Conservation (phyloP, 1,284 basidiomycete genomes). For the Grifola frondosa region DNA sequence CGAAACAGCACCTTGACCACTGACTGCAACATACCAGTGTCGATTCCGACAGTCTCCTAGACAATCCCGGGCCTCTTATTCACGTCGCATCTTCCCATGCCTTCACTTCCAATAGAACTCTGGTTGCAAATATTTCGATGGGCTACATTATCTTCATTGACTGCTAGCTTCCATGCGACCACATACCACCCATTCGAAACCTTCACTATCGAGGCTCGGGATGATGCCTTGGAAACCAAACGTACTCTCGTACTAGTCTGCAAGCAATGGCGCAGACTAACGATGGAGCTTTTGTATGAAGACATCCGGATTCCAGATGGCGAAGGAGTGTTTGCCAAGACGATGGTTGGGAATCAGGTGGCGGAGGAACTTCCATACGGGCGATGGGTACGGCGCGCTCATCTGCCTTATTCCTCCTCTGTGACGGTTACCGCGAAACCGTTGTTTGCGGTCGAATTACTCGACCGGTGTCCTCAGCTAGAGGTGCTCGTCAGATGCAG, state of each 20-base stretch:
- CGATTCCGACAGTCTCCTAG: too few species aligned
- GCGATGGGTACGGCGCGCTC: conserved; percentile 52
- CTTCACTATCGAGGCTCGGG: conserved; percentile 5
- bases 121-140: conserved; percentile 33
- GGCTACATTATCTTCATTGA: conserved; percentile 25
- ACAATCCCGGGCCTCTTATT: too few species aligned
- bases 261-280: conserved; percentile 50
- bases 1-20: too few species aligned
- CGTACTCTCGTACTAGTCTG: conserved; percentile 52
- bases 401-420: conserved; percentile 57
- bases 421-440: conserved; percentile 36
- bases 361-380: conserved; percentile 31
- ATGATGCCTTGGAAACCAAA: conserved; percentile 34
- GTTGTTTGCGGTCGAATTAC: conserved; percentile 38
- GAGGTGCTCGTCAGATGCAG: conserved; percentile 56
- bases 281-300: conserved; percentile 48
- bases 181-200: conserved; percentile 29
- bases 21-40: too few species aligned
- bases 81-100: conserved; percentile 5
- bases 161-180: conserved; percentile 19
- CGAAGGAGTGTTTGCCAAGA: conserved; percentile 20
- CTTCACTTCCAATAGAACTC: conserved; percentile 27
- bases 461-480: conserved; percentile 49
- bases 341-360: too few species aligned
- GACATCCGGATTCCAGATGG: conserved; percentile 45